Evolutionary conservation across 495 filamentous ascomycete species (phyloP), one percentile per base, ranked within the genome.

Genomic region (Podospora didyma): DNA sequence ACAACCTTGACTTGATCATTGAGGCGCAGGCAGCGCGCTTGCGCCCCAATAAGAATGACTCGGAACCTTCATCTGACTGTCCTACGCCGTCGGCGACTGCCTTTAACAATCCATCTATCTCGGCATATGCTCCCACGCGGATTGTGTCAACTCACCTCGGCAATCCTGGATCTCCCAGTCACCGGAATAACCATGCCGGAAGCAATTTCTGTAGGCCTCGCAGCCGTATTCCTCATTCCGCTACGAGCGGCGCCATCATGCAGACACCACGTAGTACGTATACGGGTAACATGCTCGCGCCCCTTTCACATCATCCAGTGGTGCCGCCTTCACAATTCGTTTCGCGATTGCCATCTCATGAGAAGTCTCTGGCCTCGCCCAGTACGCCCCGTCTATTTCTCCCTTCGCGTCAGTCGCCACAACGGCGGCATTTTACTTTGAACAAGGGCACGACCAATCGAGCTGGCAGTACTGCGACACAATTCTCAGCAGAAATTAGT

Each of bases 1-100:
- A 51, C 22, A 74, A 69, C 20, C 54, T 79, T 14, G 10, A 49
- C 10, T 47, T 52, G 0, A 46, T 76, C 20, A 62, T 69, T 24
- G 35, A 64, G 2, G 65, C 64, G 1, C 64, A 69, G 19, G 45
- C 56, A 0, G 51, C 53, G 19, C 46, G 49, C 61, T 37, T 14
- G 5, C n/a, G 4, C 5, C 14, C 12, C 5, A 16, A 58, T 46
- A 17, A 64, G 5, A 57, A 59, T 51, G 56, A 46, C 0, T 10
- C 28, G 3, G 50, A 26, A 39, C 12, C 47, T 34, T 12, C 59
- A 56, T 26, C 53, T 22, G 21, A 42, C 10, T n/a, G n/a, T n/a
- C 41, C 7, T 20, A 17, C 35, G 31, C 24, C 56, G 35, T 44
- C 31, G 42, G 65, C 53, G 49, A 55, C 48, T 31, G 63, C n/a